Evolutionary conservation across 495 filamentous ascomycete species (phyloP).

Genomic region (Melanomma pulvis-pyrius): DNA sequence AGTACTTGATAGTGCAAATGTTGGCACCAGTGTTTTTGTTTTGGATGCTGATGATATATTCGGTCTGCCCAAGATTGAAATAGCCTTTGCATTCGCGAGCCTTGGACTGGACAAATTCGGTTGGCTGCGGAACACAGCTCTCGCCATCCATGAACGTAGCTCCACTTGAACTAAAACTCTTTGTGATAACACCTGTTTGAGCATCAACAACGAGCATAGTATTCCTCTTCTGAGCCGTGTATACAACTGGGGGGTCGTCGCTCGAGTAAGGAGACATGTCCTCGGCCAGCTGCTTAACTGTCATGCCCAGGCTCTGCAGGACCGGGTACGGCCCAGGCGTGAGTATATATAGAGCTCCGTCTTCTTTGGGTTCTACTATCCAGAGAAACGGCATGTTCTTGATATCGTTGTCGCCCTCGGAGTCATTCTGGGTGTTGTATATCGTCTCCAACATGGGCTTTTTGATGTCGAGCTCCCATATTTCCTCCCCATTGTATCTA

Average conservation of each 20-base stretch:
- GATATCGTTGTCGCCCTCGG: slow-evolving; percentile 56
- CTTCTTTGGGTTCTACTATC: slow-evolving; percentile 90
- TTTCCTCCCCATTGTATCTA: slow-evolving; percentile 76
- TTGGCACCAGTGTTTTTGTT: slow-evolving; percentile 71
- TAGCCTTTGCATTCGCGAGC: slow-evolving; percentile 75
- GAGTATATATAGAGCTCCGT: slow-evolving; percentile 89
- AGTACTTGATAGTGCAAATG: slow-evolving; percentile 89
- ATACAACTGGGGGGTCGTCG: slow-evolving; percentile 69
- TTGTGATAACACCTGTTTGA: slow-evolving; percentile 71
- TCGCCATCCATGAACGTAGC: slow-evolving; percentile 56
- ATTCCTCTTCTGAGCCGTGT: slow-evolving; percentile 81
- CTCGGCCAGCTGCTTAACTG: slow-evolving; percentile 78
- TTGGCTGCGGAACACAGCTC: slow-evolving; percentile 59
- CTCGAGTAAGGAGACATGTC: slow-evolving; percentile 68
- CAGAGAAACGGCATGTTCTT: slow-evolving; percentile 82
- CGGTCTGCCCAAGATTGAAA: slow-evolving; percentile 78
- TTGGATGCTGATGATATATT: slow-evolving; percentile 86
- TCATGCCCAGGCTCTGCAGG: slow-evolving; percentile 65
- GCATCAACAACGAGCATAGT: slow-evolving; percentile 83
- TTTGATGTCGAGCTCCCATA: slow-evolving; percentile 81
- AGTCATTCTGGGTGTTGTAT: slow-evolving; percentile 74
- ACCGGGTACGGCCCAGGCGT: slow-evolving; percentile 63
- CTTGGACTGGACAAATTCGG: slow-evolving; percentile 61
- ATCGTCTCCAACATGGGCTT: slow-evolving; percentile 87
- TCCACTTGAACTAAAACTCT: slow-evolving; percentile 64